Conservation (phyloP, 1,139 yeast genomes). For the Taphrina betulina region DNA sequence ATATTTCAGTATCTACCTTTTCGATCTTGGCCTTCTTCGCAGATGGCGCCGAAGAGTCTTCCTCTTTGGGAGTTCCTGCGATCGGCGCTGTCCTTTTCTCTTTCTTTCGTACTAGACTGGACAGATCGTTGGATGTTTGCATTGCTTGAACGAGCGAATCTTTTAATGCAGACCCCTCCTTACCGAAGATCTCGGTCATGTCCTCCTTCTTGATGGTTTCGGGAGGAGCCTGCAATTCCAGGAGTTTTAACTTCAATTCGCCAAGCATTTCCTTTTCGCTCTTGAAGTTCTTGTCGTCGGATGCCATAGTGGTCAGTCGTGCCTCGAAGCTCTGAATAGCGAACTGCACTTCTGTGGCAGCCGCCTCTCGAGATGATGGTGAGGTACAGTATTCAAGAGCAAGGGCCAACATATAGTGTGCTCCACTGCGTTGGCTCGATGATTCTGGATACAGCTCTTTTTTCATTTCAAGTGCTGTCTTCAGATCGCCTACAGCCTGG, state of each 20-base stretch:
- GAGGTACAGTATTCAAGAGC: constrained; percentile 71
- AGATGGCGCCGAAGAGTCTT: background rate
- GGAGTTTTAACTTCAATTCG: constrained; percentile 32
- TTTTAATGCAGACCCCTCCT: constrained; percentile 40
- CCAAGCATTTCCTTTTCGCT: constrained; percentile 41
- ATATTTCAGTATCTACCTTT: no score
- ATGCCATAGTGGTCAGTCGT: constrained; percentile 51
- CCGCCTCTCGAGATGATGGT: constrained; percentile 52
- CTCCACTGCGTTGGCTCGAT: constrained; percentile 65
- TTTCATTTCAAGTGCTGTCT: constrained; percentile 58
- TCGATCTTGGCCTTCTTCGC: constrained; percentile 2
- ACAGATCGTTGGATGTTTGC: constrained; percentile 39
- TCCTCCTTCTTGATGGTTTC: constrained; percentile 34
- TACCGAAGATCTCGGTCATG: constrained; percentile 38
- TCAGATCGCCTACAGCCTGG: constrained; percentile 71
- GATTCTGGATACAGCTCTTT: constrained; percentile 52
- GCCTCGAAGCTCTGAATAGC: constrained; percentile 63
- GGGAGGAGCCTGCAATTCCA: constrained; percentile 23
- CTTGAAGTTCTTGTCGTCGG: constrained; percentile 57
- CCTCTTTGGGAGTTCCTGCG: no score
- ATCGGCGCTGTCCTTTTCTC: constrained; percentile 9
- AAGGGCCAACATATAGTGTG: constrained; percentile 76
- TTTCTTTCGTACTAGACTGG: constrained; percentile 37
- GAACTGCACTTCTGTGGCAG: constrained; percentile 58
- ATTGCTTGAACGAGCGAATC: constrained; percentile 45